Conservation (phyloP, 495 filamentous ascomycete genomes). For the Aspergillus cavernicola region DNA sequence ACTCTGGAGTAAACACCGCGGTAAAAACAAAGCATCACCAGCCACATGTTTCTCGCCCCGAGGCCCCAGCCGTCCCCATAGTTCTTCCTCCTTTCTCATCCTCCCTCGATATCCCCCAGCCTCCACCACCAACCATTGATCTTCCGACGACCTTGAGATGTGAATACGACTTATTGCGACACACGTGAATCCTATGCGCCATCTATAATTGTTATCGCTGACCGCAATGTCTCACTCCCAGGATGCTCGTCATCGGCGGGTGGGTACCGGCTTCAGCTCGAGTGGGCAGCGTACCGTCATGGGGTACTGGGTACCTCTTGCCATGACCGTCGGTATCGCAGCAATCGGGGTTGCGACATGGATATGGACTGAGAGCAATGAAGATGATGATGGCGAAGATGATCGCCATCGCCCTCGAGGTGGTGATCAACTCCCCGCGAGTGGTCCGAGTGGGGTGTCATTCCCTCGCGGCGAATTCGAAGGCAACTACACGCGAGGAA, state of each 20-base stretch:
- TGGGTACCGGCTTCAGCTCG: conserved; percentile 50
- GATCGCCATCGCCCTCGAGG: conserved; percentile 50
- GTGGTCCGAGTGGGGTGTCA: conserved; percentile 24
- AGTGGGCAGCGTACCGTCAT: conserved; percentile 62
- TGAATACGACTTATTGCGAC: conserved; percentile 32
- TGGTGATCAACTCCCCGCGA: conserved; percentile 32
- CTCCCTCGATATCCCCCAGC: conserved; percentile 12
- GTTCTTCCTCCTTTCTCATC: conserved; percentile 25
- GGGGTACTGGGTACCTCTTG: conserved; percentile 82
- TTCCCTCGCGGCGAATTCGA: conserved; percentile 28
- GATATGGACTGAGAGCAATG: conserved; percentile 85
- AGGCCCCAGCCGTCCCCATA: conserved; percentile 25
- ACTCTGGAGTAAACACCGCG: conserved; percentile 19
- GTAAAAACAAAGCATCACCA: conserved; percentile 34
- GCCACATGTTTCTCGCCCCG: conserved; percentile 46
- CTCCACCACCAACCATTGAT: conserved; percentile 9
- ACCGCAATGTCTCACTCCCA: conserved; percentile 73
- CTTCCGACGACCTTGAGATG: conserved; percentile 29
- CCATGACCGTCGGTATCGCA: conserved; percentile 78
- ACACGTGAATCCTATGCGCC: conserved; percentile 29
- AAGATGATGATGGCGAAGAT: conserved; percentile 63
- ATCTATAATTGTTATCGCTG: conserved; percentile 25
- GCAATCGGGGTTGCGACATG: conserved; percentile 81
- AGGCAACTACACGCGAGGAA: conserved; percentile 30
- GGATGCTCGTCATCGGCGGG: conserved; percentile 54